Evolutionary conservation across 768 basidiomycete species (phyloP).

Genomic region (Leccinum olivaceopallidum): DNA sequence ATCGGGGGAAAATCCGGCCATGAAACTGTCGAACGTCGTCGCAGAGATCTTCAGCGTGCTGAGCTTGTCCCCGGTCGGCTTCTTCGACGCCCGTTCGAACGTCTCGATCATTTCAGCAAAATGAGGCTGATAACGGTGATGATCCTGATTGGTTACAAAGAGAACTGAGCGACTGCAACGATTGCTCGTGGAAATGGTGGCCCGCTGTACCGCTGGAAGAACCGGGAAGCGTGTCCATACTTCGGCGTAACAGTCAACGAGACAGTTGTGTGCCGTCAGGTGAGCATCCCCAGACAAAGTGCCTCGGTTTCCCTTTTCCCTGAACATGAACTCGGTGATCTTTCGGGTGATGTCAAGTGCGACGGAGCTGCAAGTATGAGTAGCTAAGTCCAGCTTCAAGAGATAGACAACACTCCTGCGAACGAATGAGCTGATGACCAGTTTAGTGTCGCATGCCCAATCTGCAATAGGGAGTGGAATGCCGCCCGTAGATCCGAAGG

Average conservation of each 20-base stretch:
- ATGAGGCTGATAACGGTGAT: constrained; percentile 38
- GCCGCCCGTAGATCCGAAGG: constrained; percentile 54
- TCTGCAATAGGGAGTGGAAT: constrained; percentile 37
- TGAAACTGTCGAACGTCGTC: constrained; percentile 29
- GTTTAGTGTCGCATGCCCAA: constrained; percentile 22
- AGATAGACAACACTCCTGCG: constrained; percentile 44
- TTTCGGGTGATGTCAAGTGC: constrained; percentile 55
- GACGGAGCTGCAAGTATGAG: constrained; percentile 41
- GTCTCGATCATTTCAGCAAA: constrained; percentile 44
- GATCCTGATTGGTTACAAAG: constrained; percentile 43
- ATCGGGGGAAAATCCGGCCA: constrained; percentile 3
- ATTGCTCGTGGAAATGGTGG: constrained; percentile 38
- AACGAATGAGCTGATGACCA: constrained; percentile 47
- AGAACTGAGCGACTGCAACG: constrained; percentile 37
- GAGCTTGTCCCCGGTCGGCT: constrained; percentile 49
- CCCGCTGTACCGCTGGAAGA: constrained; percentile 47
- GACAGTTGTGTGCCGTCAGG: constrained; percentile 43
- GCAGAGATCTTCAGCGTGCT: constrained; percentile 37
- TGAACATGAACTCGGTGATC: constrained; percentile 58
- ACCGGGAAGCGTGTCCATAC: constrained; percentile 65
- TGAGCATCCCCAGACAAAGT: constrained; percentile 17
- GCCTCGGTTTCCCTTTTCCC: constrained; percentile 37
- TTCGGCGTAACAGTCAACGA: constrained; percentile 55
- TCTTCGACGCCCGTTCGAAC: constrained; percentile 52
- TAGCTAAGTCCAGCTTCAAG: constrained; percentile 38